Evolutionary conservation across 306 rosid genomes (phyloP), one percentile per base, ranked within the genome.

Genomic region (Medicago truncatula): DNA sequence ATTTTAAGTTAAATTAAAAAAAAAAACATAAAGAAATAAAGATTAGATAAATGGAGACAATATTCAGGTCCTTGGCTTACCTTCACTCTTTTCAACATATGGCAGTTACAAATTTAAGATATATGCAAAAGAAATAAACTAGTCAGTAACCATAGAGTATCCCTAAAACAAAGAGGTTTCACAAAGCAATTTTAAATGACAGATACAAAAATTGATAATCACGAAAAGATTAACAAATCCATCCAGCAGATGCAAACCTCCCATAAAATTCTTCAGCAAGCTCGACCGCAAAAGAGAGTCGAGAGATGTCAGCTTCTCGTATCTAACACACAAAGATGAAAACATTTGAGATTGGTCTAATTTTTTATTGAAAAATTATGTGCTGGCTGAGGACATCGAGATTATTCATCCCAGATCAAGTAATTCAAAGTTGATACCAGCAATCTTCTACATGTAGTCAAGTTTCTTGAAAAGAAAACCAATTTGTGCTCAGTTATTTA

Each of bases 221-320:
- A 5, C n/a, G 65, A 68, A 38, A 47, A 71, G 31, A 67, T 66
- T 46, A 57, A 54, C 38, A 78, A 78, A 41, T 8, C 70, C 40
- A 59, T 53, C 52, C 54, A 80, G 80, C 54, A 80, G 80, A 68
- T 67, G 70, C 86, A 74, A 77, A 95, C 98, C 98, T 95, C 91
- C 97, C 97, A 75, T 92, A 92, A 80, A 95, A 95, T 82, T 95
- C 99, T 90, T 95, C 99, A 64, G 99, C 99, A 70, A 95, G 99
- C 85, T 95, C 97, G 71, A 95, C 97, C 31, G 99, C 99, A 89
- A 95, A 95, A 71, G 99, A 95, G 71, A 95, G 82, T 71, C 99
- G 83, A 79, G 97, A 89, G 59, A 95, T 92, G 78, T 95, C 99
- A 80, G 99, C 99, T 87, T 95, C 99, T 43, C 97, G 99, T 41